These are phyloP conservation scores for Claviceps sp. DNA, from an alignment of 2,329 filamentous ascomycete genomes.

Conservation along the genomic window DNA sequence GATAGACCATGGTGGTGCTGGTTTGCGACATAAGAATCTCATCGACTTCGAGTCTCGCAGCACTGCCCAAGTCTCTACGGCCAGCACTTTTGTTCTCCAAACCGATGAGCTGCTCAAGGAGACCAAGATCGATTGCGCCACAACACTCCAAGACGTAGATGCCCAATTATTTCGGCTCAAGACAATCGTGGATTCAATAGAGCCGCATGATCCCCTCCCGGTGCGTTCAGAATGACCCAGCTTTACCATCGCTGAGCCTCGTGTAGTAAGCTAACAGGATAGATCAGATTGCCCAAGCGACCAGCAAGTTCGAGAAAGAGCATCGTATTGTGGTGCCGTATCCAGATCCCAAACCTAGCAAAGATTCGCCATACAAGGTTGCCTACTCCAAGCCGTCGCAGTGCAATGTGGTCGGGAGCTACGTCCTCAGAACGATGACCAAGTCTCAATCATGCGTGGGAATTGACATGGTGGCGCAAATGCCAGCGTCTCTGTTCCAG, in stretches of 20 bases:
- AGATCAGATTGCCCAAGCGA: constrained; percentile 52
- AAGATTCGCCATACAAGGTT: constrained; percentile 70
- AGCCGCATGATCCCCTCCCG: constrained; percentile 33
- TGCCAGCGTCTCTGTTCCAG: constrained; percentile 70
- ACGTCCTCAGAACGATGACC: constrained; percentile 61
- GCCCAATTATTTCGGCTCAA: constrained; percentile 38
- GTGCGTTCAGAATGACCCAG: constrained; percentile 23
- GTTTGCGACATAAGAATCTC: constrained; percentile 21
- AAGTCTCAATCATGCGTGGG: constrained; percentile 45
- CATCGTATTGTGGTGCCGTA: constrained; percentile 67
- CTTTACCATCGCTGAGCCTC: not conserved
- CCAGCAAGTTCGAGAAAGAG: constrained; percentile 50
- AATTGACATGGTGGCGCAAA: constrained; percentile 76
- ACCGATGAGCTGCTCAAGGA: constrained; percentile 46
- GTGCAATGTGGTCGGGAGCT: constrained; percentile 83
- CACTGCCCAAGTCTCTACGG: constrained; percentile 28
- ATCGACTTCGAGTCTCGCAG: constrained; percentile 28
- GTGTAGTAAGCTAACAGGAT: not conserved
- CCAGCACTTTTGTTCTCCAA: constrained; percentile 44
- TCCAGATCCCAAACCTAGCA: constrained; percentile 62
- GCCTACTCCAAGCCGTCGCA: constrained; percentile 61
- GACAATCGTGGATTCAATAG: constrained; percentile 35
- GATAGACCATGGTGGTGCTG: constrained; percentile 25
- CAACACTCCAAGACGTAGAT: constrained; percentile 34
- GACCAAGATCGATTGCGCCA: constrained; percentile 37